A percentile compares a stretch with the other conserved stretches of the same genome.
These are phyloP conservation scores for Exophiala sideris DNA, from an alignment of 2,329 filamentous ascomycete species.

Conservation along the genomic window DNA sequence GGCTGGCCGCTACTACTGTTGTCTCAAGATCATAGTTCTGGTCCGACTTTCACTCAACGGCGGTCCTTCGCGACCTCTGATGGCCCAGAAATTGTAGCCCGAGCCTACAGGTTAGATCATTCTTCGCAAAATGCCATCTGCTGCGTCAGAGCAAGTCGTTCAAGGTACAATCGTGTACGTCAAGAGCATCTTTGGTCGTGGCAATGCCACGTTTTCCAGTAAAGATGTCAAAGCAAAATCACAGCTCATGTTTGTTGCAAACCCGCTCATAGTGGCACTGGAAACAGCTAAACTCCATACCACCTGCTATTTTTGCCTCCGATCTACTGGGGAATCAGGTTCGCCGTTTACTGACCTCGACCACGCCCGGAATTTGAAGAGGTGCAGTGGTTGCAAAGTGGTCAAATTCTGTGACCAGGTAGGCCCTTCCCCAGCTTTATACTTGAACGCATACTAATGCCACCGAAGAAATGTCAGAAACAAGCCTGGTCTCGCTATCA, in stretches of 20 bases:
- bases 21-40: too few relatives aligned
- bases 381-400: slow-evolving; percentile 56
- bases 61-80: too few relatives aligned
- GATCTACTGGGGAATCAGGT: slow-evolving; percentile 9
- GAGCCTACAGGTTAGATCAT: too few relatives aligned
- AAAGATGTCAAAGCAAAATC: slow-evolving; percentile 48
- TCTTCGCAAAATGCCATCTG: too few relatives aligned
- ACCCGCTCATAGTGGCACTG: slow-evolving; percentile 54
- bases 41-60: too few relatives aligned
- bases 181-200: slow-evolving; percentile 28
- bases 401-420: slow-evolving; percentile 61
- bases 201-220: slow-evolving; percentile 56
- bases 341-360: slow-evolving; percentile 14
- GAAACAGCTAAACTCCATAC: slow-evolving; percentile 51
- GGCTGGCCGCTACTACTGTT: too few relatives aligned
- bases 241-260: slow-evolving; percentile 47
- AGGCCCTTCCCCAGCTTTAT: slow-evolving; percentile 22
- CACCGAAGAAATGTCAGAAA: slow-evolving; percentile 53
- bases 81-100: too few relatives aligned
- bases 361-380: slow-evolving; percentile 41
- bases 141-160: slow-evolving; percentile 1
- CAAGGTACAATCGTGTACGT: slow-evolving; percentile 4
- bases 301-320: slow-evolving; percentile 58
- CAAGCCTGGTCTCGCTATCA: slow-evolving; percentile 59
- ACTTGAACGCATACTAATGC: neutral